Percentiles rank a stretch among this genome's conserved stretches.
Evolutionary conservation across 768 basidiomycete genomes (phyloP).

Genomic region (Lentinus tigrinus): DNA sequence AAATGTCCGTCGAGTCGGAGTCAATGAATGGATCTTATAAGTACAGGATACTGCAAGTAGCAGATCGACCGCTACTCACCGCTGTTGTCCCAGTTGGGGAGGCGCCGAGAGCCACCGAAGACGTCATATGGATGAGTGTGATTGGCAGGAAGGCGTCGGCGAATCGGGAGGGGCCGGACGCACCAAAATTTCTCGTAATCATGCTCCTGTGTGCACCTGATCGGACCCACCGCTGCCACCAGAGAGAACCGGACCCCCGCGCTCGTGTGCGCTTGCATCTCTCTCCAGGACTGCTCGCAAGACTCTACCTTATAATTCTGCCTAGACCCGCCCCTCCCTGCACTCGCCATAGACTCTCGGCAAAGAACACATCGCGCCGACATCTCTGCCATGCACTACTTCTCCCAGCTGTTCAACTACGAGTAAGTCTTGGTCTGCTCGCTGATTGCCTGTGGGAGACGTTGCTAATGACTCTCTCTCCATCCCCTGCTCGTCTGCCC

Average conservation of each 20-base stretch:
- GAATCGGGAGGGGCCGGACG: constrained; percentile 11
- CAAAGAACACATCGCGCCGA: background rate
- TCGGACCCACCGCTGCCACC: constrained; percentile 16
- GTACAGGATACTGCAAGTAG: too few relatives aligned
- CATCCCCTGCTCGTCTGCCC: background rate
- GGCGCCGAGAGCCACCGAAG: background rate
- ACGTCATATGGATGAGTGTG: background rate
- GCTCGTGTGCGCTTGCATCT: constrained; percentile 23
- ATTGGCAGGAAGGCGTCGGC: background rate
- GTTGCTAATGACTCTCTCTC: constrained; percentile 12
- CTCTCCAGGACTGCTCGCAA: constrained; percentile 11
- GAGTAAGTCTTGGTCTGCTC: constrained; percentile 53
- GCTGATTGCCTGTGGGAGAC: constrained; percentile 9
- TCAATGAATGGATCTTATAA: too few relatives aligned
- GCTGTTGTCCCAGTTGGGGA: too few relatives aligned
- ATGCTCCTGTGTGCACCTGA: constrained; percentile 11
- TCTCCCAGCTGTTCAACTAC: constrained; percentile 80
- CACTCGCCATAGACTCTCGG: background rate
- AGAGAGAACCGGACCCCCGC: constrained; percentile 4
- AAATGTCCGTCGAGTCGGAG: too few relatives aligned
- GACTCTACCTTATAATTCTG: constrained; percentile 21
- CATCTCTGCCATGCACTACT: constrained; percentile 67
- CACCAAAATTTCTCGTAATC: constrained; percentile 10
- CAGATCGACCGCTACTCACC: too few relatives aligned
- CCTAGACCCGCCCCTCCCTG: constrained; percentile 4